Conservation (phyloP, 1,284 basidiomycete species). For the Fomitopsis betulina region DNA sequence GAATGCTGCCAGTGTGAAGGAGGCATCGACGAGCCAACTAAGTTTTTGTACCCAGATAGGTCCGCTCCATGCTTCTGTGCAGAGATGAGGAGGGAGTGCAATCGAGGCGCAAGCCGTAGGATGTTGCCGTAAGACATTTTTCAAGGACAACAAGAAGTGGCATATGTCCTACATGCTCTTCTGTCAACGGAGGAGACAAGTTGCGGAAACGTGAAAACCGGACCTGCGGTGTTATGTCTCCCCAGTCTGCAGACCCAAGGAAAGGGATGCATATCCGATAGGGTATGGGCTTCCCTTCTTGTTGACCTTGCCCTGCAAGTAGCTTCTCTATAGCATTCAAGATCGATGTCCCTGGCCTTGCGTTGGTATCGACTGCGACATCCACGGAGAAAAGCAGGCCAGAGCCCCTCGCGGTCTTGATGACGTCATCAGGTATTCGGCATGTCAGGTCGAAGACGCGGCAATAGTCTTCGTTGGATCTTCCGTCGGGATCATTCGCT, state of each 20-base stretch:
- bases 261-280: conserved; percentile 66
- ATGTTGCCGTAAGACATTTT: conserved; percentile 54
- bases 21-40: conserved; percentile 76
- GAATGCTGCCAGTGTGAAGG: conserved; percentile 75
- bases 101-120: conserved; percentile 62
- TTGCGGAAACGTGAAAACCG: conserved; percentile 17
- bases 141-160: conserved; percentile 65
- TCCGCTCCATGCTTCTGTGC: conserved; percentile 51
- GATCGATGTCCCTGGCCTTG: conserved; percentile 10
- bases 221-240: conserved; percentile 55
- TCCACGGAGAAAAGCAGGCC: conserved; percentile 36
- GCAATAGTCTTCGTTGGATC: conserved; percentile 60
- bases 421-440: conserved; percentile 45
- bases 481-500: conserved; percentile 25
- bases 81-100: conserved; percentile 59
- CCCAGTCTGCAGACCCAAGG: conserved; percentile 73
- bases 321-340: conserved; percentile 15
- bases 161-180: conserved; percentile 52
- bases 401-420: conserved; percentile 38
- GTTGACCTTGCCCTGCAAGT: conserved; percentile 13
- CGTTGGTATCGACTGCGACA: conserved; percentile 6
- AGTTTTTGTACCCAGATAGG: conserved; percentile 71
- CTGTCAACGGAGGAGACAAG: conserved; percentile 1
- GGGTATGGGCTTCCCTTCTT: conserved; percentile 26
- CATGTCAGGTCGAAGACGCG: conserved; percentile 69